phyloP scores from a whole-genome alignment of 2,329 filamentous ascomycete genomes.

The Penicillium hordei region DNA sequence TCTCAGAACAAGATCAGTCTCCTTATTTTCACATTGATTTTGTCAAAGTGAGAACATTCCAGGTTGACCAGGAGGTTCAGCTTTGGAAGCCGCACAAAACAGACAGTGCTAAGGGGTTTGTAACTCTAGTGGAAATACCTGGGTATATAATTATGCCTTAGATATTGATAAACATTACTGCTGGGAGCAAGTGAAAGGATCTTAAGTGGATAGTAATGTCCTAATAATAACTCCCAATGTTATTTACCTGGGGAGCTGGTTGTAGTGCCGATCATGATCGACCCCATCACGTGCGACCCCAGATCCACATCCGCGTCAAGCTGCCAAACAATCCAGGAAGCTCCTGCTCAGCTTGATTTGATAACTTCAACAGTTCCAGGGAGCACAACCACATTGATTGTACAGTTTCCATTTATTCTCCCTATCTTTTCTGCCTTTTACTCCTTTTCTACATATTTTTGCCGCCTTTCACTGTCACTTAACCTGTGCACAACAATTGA shows the following conservation, averaged over 20 bases:
- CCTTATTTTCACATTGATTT: neutral
- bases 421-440: neutral
- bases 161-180: neutral
- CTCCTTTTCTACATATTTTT: neutral
- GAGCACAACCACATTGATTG: neutral
- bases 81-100: neutral
- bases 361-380: neutral
- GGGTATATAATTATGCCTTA: neutral
- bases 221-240: neutral
- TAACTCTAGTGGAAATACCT: neutral
- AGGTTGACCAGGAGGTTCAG: neutral
- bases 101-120: neutral
- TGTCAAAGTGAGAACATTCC: neutral
- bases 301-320: slow-evolving; percentile 16
- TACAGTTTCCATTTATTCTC: neutral
- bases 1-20: too few relatives aligned
- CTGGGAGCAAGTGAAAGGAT: neutral
- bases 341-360: neutral
- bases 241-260: neutral
- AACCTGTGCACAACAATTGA: neutral
- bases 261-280: slow-evolving; percentile 2
- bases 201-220: neutral
- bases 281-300: slow-evolving; percentile 11
- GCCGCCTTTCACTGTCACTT: neutral
- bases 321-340: slow-evolving; percentile 8